These are phyloP conservation scores for Cordyceps javanica DNA, from an alignment of 2,329 filamentous ascomycete genomes.

Conservation along the genomic window DNA sequence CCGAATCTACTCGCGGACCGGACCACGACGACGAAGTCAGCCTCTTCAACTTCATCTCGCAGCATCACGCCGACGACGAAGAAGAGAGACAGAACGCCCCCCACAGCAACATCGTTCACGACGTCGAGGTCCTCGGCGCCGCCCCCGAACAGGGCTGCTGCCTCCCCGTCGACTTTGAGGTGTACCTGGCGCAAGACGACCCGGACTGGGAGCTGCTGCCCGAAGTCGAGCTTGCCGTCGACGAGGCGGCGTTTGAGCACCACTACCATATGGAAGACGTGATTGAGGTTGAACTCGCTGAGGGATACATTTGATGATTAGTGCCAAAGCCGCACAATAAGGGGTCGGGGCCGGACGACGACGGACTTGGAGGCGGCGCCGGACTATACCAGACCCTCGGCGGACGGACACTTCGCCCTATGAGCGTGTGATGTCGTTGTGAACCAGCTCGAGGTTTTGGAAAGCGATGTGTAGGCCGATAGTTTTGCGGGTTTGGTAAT, in stretches of 20 bases:
- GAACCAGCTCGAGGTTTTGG: no score
- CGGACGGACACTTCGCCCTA: no score
- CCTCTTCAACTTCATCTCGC: slow-evolving; percentile 18
- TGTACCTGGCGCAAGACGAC: slow-evolving; percentile 24
- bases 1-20: background rate
- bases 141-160: background rate
- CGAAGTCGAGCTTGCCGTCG: slow-evolving; percentile 25
- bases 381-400: no score
- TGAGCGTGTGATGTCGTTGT: no score
- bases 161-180: slow-evolving; percentile 23
- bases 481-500: no score
- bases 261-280: slow-evolving; percentile 18
- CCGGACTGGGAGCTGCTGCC: slow-evolving; percentile 22
- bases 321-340: no score
- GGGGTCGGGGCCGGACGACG: background rate
- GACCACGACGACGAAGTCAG: slow-evolving; percentile 7
- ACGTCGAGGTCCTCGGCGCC: slow-evolving; percentile 20
- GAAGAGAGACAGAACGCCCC: slow-evolving; percentile 16
- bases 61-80: background rate
- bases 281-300: slow-evolving; percentile 24
- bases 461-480: no score
- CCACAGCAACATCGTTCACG: slow-evolving; percentile 23
- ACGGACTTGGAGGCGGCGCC: background rate
- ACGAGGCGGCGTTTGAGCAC: slow-evolving; percentile 22
- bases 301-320: slow-evolving; percentile 18